A percentile compares a stretch with the other conserved stretches of the same genome.
Conservation (phyloP, 306 rosid species). For the Acmispon strigosus region DNA sequence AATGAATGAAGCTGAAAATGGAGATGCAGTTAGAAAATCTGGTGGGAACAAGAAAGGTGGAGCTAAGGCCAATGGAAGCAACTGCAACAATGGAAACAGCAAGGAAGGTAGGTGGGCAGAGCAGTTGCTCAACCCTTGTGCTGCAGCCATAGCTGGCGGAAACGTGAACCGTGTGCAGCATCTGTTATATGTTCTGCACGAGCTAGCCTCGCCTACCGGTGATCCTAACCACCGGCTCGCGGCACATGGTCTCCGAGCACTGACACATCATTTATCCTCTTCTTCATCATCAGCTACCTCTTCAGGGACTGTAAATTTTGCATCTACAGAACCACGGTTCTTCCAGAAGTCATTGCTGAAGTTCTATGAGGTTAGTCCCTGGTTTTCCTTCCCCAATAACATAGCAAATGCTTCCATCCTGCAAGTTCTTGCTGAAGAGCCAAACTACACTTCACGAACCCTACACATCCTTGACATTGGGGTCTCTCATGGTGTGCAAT, state of each 20-base stretch:
- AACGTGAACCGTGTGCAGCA: slow-evolving; percentile 69
- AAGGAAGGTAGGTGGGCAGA: slow-evolving; percentile 99
- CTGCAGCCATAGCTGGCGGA: slow-evolving; percentile 49
- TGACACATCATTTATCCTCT: slow-evolving; percentile 49
- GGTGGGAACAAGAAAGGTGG: slow-evolving; percentile 49
- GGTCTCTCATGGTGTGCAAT: slow-evolving; percentile 86
- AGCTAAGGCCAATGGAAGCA: slow-evolving; percentile 45
- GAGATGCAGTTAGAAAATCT: slow-evolving; percentile 37
- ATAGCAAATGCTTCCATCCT: slow-evolving; percentile 79
- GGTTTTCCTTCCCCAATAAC: slow-evolving; percentile 86
- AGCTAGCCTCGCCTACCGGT: slow-evolving; percentile 65
- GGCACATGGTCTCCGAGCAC: slow-evolving; percentile 57
- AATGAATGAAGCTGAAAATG: slow-evolving; percentile 27
- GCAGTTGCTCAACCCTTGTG: slow-evolving; percentile 85
- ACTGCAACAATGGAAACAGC: slow-evolving; percentile 45
- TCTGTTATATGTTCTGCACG: slow-evolving; percentile 78
- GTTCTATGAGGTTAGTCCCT: slow-evolving; percentile 87
- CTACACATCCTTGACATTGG: slow-evolving; percentile 91
- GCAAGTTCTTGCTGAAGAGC: slow-evolving; percentile 56
- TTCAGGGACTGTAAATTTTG: slow-evolving; percentile 35
- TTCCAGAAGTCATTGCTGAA: slow-evolving; percentile 65
- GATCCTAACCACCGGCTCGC: slow-evolving; percentile 90
- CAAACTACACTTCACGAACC: slow-evolving; percentile 14
- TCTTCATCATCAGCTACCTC: slow-evolving; percentile 34
- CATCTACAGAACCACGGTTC: slow-evolving; percentile 59